These are phyloP conservation scores for Penicillium tannophilum DNA, from an alignment of 495 filamentous ascomycete genomes.

Conservation along the genomic window DNA sequence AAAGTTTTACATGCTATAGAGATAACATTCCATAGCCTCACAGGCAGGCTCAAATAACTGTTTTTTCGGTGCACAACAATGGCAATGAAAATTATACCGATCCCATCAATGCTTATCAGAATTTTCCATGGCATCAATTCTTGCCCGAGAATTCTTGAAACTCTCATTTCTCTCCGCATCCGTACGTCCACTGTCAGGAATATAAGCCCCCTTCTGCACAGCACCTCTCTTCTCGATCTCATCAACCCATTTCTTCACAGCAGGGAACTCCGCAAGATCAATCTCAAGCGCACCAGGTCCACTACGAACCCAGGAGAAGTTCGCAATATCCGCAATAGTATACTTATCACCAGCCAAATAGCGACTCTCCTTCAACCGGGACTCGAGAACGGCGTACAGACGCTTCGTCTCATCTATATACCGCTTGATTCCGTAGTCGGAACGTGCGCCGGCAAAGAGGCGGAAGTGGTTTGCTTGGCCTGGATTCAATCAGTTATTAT, in stretches of 20 bases:
- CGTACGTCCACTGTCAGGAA: conserved; percentile 23
- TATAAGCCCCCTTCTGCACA: conserved; percentile 31
- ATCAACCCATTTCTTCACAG: conserved; percentile 35
- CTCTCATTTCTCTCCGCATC: conserved; percentile 10
- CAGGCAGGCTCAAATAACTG: background rate
- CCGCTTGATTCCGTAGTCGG: conserved; percentile 44
- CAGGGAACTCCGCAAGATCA: conserved; percentile 41
- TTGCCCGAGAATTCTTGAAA: conserved; percentile 34
- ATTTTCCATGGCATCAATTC: conserved; percentile 31
- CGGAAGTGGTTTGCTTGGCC: conserved; percentile 49
- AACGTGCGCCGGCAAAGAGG: conserved; percentile 36
- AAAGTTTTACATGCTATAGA: background rate
- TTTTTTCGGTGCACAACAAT: background rate
- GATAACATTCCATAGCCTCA: background rate
- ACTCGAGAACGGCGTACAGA: conserved; percentile 45
- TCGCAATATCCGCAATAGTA: conserved; percentile 47
- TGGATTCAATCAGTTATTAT: conserved; percentile 10
- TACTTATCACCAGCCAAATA: conserved; percentile 44
- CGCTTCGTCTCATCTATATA: conserved; percentile 43
- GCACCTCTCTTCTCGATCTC: conserved; percentile 34
- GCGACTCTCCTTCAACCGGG: conserved; percentile 43
- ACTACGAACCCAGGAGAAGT: conserved; percentile 37
- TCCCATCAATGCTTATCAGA: conserved; percentile 29
- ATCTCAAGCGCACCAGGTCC: conserved; percentile 26
- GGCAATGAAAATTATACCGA: background rate